Base-by-base conservation (phyloP, 805 yeast species). In the Cyberlindnera veronae region DNA sequence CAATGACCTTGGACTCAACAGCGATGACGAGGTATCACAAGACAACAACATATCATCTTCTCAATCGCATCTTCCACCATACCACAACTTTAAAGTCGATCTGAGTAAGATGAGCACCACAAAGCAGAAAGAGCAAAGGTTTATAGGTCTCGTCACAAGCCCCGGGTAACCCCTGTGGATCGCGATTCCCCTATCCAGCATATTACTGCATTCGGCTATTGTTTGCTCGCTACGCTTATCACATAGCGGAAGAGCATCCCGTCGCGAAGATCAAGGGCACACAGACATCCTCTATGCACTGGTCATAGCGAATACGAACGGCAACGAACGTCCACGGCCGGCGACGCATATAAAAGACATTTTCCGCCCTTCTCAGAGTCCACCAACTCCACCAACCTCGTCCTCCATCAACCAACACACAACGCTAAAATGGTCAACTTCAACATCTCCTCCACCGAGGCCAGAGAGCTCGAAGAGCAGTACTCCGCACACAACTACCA, bases 401-500 rank as follows among this genome's bases (percentile, higher is more conserved):
- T n/a, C 4, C 28, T 17, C 15, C 36, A 19, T 20, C 27, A 29
- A 17, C 27, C 15, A 7, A 28, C 18, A 3, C 16, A 30, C 28
- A 21, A 17, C 12, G 17, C 31, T 21, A 36, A 19, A 27, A 49
- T 48, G 52, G 47, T 43, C 16, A 38, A 67, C 53, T 69, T 66
- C 51, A 66, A 67, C 53, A 66, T 83, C 22, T 76, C 91, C 1
- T 81, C 95, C 3, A 62, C 64, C 23, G 71, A 79, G 47, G 84
- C 96, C 28, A 68, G 68, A 46, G 69, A 75, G 38, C 79, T 75
- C 67, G 97, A 91, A 66, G 66, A 75, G 41, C 68, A 83, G 46
- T 88, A 84, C 68, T 86, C 96, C 35, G 98, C 98, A 22, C 97
- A 90, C 69, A 91, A 91, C 72, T 91, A 91, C 70, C 96, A 88